These are phyloP conservation scores for Pichia sp. DNA, from an alignment of 1,139 yeast genomes.

Conservation along the genomic window DNA sequence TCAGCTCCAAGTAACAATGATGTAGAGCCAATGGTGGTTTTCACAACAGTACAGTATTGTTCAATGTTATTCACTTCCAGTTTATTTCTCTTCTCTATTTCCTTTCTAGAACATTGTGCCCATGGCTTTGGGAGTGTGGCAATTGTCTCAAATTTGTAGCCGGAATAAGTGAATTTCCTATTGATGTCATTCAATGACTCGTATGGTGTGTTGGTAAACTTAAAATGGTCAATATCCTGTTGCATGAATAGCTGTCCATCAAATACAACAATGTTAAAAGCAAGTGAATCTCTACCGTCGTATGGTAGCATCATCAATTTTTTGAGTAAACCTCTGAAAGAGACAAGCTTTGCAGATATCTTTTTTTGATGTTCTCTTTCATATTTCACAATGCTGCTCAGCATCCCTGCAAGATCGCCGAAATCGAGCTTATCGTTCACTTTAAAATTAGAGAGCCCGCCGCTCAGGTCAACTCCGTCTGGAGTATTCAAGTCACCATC, in stretches of 20 bases:
- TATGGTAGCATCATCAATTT: constrained; percentile 58
- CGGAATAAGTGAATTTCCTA: constrained; percentile 52
- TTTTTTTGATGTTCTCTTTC: constrained; percentile 45
- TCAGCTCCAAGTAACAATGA: constrained; percentile 78
- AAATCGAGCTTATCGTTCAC: constrained; percentile 26
- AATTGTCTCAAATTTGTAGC: constrained; percentile 78
- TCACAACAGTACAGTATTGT: constrained; percentile 71
- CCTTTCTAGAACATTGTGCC: constrained; percentile 55
- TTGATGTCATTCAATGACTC: constrained; percentile 31
- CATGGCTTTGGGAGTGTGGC: constrained; percentile 76
- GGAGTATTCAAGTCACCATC: constrained; percentile 49
- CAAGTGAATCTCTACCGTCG: constrained; percentile 48
- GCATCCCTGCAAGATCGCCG: constrained; percentile 43
- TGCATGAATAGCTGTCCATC: constrained; percentile 88
- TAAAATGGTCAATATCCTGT: constrained; percentile 39
- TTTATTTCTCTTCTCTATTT: constrained; percentile 58
- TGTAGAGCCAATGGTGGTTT: constrained; percentile 74
- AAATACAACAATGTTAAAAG: constrained; percentile 53
- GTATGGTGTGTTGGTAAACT: constrained; percentile 6
- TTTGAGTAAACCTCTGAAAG: constrained; percentile 82
- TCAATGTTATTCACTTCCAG: constrained; percentile 55
- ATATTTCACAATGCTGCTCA: constrained; percentile 45
- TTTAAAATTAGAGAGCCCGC: constrained; percentile 56
- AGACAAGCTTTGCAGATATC: constrained; percentile 57
- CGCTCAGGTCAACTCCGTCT: constrained; percentile 47